phyloP scores from a whole-genome alignment of 345 rosid species.

The Hibiscus tridactylites region DNA sequence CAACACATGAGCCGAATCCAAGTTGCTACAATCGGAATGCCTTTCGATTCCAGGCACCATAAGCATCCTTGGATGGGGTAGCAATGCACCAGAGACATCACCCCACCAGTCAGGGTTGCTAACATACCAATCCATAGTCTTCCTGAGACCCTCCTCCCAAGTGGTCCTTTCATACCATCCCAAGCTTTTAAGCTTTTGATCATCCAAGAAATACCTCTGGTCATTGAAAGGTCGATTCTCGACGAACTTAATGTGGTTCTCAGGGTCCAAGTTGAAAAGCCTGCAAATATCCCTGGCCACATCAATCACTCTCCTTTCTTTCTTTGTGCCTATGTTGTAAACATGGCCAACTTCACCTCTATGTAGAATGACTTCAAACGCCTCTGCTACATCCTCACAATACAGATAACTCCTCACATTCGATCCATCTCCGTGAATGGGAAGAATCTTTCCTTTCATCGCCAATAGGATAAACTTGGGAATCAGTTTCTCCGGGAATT shows the following conservation, averaged over 20 bases:
- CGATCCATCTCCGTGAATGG: conserved; percentile 62
- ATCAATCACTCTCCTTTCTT: conserved; percentile 63
- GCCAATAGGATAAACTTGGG: conserved; percentile 64
- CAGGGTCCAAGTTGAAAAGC: conserved; percentile 43
- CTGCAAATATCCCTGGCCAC: conserved; percentile 59
- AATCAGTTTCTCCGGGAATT: conserved; percentile 54
- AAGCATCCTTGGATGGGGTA: conserved; percentile 56
- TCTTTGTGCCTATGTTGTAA: conserved; percentile 63
- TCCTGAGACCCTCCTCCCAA: conserved; percentile 49
- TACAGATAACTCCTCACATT: conserved; percentile 61
- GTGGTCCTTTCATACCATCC: conserved; percentile 40
- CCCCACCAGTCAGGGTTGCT: conserved; percentile 56
- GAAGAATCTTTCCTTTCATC: conserved; percentile 52
- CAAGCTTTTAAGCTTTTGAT: conserved; percentile 36
- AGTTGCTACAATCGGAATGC: conserved; percentile 27
- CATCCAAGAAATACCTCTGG: conserved; percentile 48
- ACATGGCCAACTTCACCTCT: conserved; percentile 72
- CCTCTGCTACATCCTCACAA: conserved; percentile 71
- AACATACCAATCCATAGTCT: conserved; percentile 45
- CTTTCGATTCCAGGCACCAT: conserved; percentile 57
- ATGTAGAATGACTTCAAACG: conserved; percentile 59
- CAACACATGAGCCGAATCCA: conserved; percentile 11
- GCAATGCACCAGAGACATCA: conserved; percentile 45
- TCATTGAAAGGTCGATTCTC: conserved; percentile 62
- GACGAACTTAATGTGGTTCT: conserved; percentile 47